Evolutionary conservation across 306 rosid genomes (phyloP).

Genomic region (Acmispon strigosus): DNA sequence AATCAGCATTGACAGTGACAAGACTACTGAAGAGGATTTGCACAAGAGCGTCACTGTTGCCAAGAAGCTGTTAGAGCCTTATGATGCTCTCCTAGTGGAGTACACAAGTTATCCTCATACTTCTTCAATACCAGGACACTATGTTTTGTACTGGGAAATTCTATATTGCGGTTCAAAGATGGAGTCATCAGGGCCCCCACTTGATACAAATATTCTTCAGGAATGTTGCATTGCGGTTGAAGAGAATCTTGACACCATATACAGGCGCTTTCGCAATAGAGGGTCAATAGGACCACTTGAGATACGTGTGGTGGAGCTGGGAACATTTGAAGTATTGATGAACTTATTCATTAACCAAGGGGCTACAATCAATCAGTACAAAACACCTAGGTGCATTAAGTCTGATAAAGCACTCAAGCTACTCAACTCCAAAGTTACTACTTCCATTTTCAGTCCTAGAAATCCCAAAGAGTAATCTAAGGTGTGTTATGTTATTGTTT

Average conservation of each 20-base stretch:
- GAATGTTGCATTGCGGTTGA: constrained; percentile 73
- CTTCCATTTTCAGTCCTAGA: constrained; percentile 56
- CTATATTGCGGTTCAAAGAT: constrained; percentile 18
- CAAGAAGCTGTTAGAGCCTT: constrained; percentile 54
- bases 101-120: constrained; percentile 63
- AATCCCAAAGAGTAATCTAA: constrained; percentile 41
- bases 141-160: constrained; percentile 73
- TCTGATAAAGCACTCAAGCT: constrained; percentile 52
- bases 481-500: constrained; percentile 7
- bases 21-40: constrained; percentile 22
- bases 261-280: constrained; percentile 53
- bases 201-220: constrained; percentile 33
- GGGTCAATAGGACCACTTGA: constrained; percentile 62
- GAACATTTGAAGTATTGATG: constrained; percentile 68
- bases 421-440: constrained; percentile 45
- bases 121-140: constrained; percentile 57
- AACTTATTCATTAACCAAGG: constrained; percentile 62
- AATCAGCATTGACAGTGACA: too few relatives aligned
- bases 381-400: constrained; percentile 72
- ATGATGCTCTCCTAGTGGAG: constrained; percentile 16
- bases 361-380: too few relatives aligned
- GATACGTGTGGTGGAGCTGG: constrained; percentile 68
- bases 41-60: constrained; percentile 55
- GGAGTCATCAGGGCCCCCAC: too few relatives aligned
- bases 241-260: constrained; percentile 60